phyloP scores from a whole-genome alignment of 805 yeast genomes.

The Saccharomycopsis synnaedendra region DNA sequence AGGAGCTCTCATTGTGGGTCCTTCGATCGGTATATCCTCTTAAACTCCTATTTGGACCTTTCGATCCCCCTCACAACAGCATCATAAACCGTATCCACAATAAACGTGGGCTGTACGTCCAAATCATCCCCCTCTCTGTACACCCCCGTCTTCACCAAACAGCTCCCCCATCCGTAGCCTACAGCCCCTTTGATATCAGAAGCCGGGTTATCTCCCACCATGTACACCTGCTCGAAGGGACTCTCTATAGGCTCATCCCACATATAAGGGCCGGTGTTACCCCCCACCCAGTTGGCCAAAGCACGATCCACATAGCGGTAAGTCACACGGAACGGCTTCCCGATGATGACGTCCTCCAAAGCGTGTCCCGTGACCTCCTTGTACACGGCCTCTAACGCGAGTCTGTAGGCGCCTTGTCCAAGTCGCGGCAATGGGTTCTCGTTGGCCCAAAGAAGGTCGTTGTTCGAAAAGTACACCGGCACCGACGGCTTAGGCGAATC shows the following conservation, averaged over 20 bases:
- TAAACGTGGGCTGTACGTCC: conserved; percentile 41
- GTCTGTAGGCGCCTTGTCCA: conserved; percentile 85
- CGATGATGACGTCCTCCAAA: conserved; percentile 50
- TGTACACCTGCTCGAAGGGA: conserved; percentile 58
- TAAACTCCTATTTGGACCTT: too few species aligned
- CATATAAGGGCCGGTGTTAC: conserved; percentile 33
- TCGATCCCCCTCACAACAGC: conserved; percentile 28
- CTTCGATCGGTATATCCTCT: too few species aligned
- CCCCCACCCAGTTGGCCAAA: conserved; percentile 39
- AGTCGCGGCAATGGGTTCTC: conserved; percentile 68
- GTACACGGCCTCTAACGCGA: conserved; percentile 50
- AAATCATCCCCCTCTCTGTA: conserved; percentile 39
- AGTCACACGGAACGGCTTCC: conserved; percentile 72
- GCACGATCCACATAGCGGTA: conserved; percentile 77
- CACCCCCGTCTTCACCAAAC: conserved; percentile 83
- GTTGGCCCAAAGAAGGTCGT: conserved; percentile 83
- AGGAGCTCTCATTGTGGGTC: too few species aligned
- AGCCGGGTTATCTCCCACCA: conserved; percentile 97
- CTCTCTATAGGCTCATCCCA: conserved; percentile 28
- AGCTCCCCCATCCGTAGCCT: conserved; percentile 77
- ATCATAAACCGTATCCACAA: conserved; percentile 38
- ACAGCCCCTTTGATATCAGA: conserved; percentile 89
- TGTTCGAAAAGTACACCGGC: conserved; percentile 71
- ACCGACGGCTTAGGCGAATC: conserved; percentile 33
- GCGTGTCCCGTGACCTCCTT: conserved; percentile 24